Percentiles rank a stretch among this genome's conserved stretches.
Evolutionary conservation across 78 protist genomes (phyloP).

Genomic region (Diacronema lutheri): DNA sequence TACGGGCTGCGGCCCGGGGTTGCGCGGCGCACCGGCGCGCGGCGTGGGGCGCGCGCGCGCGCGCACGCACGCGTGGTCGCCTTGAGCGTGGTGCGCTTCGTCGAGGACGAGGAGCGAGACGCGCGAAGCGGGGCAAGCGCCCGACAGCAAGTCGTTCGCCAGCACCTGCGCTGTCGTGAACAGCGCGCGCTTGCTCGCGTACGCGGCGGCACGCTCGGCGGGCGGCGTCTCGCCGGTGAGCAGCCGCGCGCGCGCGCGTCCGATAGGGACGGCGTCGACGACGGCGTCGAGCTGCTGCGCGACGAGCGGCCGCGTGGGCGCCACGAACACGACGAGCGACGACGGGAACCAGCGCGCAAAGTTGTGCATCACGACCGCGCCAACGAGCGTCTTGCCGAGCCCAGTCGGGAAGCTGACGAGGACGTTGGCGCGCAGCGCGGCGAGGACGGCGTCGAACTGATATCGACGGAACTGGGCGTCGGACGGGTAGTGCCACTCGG

Average conservation of each 20-base stretch:
- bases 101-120: conserved; percentile 32
- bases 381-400: conserved; percentile 92
- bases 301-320: conserved; percentile 88
- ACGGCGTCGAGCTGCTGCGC: conserved; percentile 84
- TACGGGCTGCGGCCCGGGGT: too few species aligned
- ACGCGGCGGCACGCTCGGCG: too few species aligned
- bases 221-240: too few species aligned
- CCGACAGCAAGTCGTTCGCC: too few species aligned
- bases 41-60: too few species aligned
- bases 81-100: conserved; percentile 39
- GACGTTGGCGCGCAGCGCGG: conserved; percentile 40
- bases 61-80: conserved; percentile 18
- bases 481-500: too few species aligned
- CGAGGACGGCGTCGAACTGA: neutral
- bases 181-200: too few species aligned
- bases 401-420: conserved; percentile 91
- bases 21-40: too few species aligned
- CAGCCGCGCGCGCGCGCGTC: too few species aligned
- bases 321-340: conserved; percentile 82
- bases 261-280: conserved; percentile 42
- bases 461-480: neutral
- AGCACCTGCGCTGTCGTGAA: too few species aligned
- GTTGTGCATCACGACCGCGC: conserved; percentile 85
- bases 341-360: conserved; percentile 87
- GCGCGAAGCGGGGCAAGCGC: too few species aligned